These are phyloP conservation scores for Oryza longistaminata DNA, from an alignment of 176 grass and related monocot genomes.

Conservation along the genomic window DNA sequence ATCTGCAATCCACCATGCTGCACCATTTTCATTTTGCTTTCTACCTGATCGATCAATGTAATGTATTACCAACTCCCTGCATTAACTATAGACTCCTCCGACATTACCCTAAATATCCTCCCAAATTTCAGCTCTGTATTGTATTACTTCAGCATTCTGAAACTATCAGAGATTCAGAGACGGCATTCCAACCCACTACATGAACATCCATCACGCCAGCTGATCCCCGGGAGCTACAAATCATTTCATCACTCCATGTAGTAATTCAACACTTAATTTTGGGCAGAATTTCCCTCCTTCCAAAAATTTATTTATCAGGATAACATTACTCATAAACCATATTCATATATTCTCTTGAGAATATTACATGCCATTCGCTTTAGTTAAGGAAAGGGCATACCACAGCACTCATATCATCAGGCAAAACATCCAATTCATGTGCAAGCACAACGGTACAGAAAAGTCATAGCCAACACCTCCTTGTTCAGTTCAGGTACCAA, in stretches of 20 bases:
- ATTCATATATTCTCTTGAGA: neutral
- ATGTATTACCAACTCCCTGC: too few relatives aligned
- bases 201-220: neutral
- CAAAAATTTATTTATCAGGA: neutral
- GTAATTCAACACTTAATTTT: neutral
- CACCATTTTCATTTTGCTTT: neutral
- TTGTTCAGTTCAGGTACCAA: neutral
- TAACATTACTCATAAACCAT: neutral
- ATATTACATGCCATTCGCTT: neutral
- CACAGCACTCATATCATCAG: neutral
- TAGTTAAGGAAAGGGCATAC: neutral
- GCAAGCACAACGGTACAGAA: slow-evolving; percentile 1
- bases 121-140: neutral
- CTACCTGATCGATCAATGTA: neutral
- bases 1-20: neutral
- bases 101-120: neutral
- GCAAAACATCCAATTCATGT: neutral
- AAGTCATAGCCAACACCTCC: neutral
- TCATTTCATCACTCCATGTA: neutral
- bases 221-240: neutral
- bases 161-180: neutral
- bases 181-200: neutral
- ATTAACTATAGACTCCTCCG: neutral
- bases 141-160: neutral
- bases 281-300: neutral